These are phyloP conservation scores for Apiotrichum gamsii DNA, from an alignment of 1,284 basidiomycete species.

Conservation along the genomic window DNA sequence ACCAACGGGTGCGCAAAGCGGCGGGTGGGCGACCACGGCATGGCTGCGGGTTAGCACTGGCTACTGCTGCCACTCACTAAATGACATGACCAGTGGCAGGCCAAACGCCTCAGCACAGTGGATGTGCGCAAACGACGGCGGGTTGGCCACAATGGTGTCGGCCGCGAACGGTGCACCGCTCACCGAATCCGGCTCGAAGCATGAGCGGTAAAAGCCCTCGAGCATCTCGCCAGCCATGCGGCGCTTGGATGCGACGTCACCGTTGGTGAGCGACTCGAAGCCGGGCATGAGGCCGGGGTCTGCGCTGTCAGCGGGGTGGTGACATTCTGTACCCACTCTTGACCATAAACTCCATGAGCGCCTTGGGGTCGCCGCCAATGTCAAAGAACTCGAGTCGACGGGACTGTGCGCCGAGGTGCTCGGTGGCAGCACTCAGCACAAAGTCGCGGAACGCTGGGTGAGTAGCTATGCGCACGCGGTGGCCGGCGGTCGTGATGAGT, in stretches of 20 bases:
- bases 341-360: conserved; percentile 46
- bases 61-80: conserved; percentile 42
- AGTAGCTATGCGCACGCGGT: conserved; percentile 60
- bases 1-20: conserved; percentile 61
- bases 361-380: conserved; percentile 39
- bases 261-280: conserved; percentile 33
- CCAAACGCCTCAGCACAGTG: conserved; percentile 60
- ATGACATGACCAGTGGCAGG: conserved; percentile 55
- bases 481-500: conserved; percentile 52
- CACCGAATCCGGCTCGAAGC: conserved; percentile 50
- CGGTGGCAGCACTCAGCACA: conserved; percentile 49
- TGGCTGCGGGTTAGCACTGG: conserved; percentile 43
- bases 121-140: conserved; percentile 58
- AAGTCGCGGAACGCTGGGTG: conserved; percentile 59
- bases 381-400: conserved; percentile 47
- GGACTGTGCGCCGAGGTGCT: conserved; percentile 29
- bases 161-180: conserved; percentile 53
- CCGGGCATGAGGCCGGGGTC: conserved; percentile 42
- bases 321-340: conserved; percentile 40
- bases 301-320: conserved; percentile 5
- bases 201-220: conserved; percentile 55
- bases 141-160: conserved; percentile 61
- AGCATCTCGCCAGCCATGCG: conserved; percentile 51
- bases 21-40: conserved; percentile 62
- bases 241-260: conserved; percentile 32